Evolutionary conservation across 768 basidiomycete species (phyloP).

Genomic region (Mycena pura): DNA sequence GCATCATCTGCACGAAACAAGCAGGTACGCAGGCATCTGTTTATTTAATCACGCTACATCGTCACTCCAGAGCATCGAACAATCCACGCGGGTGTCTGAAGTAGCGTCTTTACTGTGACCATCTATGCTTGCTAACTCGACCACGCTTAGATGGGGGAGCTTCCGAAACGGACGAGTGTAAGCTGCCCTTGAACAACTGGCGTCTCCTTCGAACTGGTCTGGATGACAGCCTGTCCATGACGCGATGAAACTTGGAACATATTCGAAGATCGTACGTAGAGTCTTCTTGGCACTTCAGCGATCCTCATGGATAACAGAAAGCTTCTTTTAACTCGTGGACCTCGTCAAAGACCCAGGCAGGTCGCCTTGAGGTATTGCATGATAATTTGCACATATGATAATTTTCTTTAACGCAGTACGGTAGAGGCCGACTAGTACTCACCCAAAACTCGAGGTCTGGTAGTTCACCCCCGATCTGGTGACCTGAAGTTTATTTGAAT

Average conservation of each 20-base stretch:
- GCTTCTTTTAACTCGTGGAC: slow-evolving; percentile 18
- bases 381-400: neutral
- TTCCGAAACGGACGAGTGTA: neutral
- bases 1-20: neutral
- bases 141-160: slow-evolving; percentile 12
- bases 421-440: slow-evolving; percentile 3
- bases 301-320: slow-evolving; percentile 1
- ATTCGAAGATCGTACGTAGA: slow-evolving; percentile 7
- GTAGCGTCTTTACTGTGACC: neutral
- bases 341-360: neutral
- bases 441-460: neutral
- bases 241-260: neutral
- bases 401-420: neutral
- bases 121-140: neutral
- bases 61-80: neutral
- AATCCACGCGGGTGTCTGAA: slow-evolving; percentile 12
- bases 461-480: no score
- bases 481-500: neutral
- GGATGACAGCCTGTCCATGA: neutral
- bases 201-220: neutral
- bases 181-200: neutral
- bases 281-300: neutral
- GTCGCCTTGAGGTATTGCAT: slow-evolving; percentile 4
- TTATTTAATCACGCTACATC: neutral
- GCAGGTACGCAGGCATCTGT: neutral